Base-by-base conservation (phyloP, 805 yeast genomes). In the Lipomyces yamadae region DNA sequence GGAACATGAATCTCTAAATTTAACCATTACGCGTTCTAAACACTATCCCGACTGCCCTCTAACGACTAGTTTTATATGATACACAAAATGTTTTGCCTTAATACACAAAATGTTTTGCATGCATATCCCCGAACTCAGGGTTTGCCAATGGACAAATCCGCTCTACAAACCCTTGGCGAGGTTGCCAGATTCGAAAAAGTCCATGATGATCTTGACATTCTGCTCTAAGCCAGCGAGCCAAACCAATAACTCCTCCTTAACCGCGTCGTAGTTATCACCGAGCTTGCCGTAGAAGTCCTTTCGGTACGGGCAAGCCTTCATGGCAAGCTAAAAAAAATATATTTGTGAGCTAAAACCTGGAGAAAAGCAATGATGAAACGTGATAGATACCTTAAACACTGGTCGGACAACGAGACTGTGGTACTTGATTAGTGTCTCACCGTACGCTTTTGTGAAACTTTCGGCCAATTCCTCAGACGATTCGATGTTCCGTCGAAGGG, bases 251-350 rank as follows among this genome's bases (percentile, higher is more conserved):
- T 92, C 92, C 69, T 79, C 81, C 50, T 78, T 73, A 30, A 92
- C 96, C 75, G 84, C 85, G 42, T 80, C 88, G 76, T 87, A 89
- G 77, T 89, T 92, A 30, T 83, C 83, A 65, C 97, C 97, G 73
- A 92, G 84, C 81, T 91, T 92, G 67, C 78, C 88, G 75, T 91
- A 92, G 76, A 92, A 90, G 75, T 87, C 96, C 77, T 85, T 86
- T 81, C 97, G 86, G 80, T 91, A 92, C 11, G 97, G 97, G 78
- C 96, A 91, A 1, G 97, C 96, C 78, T 90, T 90, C 97, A 92
- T 92, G 59, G 97, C 97, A 77, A 92, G 83, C 78, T 70, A 55
- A 5, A 15, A 18, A 29, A 8, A 1, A 8, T n/a, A n/a, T n/a
- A n/a, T n/a, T n/a, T n/a, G 30, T 48, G n/a, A 50, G 42, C 32